A percentile compares a stretch with the other conserved stretches of the same genome.
Conservation (phyloP, 441 rosid species). For the Adansonia grandidieri region DNA sequence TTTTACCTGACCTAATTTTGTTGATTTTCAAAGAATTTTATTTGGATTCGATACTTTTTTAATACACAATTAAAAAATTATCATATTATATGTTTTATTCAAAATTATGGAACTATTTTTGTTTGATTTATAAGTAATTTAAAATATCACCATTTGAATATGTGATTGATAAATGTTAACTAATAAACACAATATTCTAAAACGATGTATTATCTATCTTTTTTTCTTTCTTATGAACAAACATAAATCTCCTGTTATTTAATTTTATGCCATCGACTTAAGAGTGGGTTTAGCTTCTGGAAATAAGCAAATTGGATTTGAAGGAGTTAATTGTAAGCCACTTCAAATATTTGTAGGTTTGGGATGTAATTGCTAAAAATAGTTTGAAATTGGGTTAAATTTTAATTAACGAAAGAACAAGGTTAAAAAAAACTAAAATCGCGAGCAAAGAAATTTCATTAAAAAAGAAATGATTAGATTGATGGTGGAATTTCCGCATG, state of each 20-base stretch:
- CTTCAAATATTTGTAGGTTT: background rate
- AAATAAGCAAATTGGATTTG: background rate
- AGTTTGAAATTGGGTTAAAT: background rate
- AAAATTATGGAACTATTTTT: background rate
- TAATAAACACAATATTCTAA: background rate
- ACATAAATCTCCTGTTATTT: background rate
- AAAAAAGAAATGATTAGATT: background rate
- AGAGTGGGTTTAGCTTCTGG: background rate
- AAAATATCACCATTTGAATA: background rate
- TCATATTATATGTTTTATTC: too few species aligned
- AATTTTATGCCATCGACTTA: background rate
- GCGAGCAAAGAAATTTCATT: background rate
- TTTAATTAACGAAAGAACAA: background rate
- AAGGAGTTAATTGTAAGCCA: background rate
- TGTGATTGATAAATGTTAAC: background rate
- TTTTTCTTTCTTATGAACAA: background rate
- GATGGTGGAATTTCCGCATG: constrained; percentile 28
- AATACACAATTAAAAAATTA: too few species aligned
- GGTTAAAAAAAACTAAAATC: background rate
- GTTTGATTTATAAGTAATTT: background rate
- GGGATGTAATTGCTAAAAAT: background rate
- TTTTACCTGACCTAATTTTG: background rate
- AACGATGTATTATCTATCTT: background rate
- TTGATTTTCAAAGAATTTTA: too few species aligned
- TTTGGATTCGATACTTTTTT: too few species aligned